phyloP scores from a whole-genome alignment of 2,329 filamentous ascomycete genomes.

The Alternaria brassicae region DNA sequence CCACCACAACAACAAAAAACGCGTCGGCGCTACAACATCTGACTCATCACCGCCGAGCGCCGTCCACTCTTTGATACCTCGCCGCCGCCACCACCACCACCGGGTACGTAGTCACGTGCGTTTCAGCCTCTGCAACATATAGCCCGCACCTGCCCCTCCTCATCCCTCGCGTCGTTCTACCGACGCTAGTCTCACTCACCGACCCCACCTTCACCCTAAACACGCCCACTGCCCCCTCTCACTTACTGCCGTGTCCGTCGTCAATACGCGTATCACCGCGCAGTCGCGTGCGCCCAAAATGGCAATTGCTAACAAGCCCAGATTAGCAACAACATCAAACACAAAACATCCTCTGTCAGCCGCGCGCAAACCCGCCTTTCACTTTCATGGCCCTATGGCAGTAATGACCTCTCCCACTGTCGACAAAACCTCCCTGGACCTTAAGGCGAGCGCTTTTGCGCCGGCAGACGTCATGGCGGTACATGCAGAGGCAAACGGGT shows the following conservation, averaged over 20 bases:
- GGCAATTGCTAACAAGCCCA: slow-evolving; percentile 25
- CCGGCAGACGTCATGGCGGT: slow-evolving; percentile 61
- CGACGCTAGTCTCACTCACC: slow-evolving; percentile 28
- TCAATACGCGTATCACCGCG: slow-evolving; percentile 23
- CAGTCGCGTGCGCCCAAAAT: slow-evolving; percentile 25
- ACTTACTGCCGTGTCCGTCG: slow-evolving; percentile 9
- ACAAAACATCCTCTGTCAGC: slow-evolving; percentile 19
- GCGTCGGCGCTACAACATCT: slow-evolving; percentile 32
- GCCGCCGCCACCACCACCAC: slow-evolving; percentile 40
- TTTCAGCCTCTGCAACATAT: slow-evolving; percentile 41
- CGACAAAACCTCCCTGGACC: slow-evolving; percentile 53
- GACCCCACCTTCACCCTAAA: slow-evolving; percentile 22
- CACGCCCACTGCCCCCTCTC: slow-evolving; percentile 19
- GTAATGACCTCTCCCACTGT: slow-evolving; percentile 50
- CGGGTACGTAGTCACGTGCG: slow-evolving; percentile 45
- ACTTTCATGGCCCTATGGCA: slow-evolving; percentile 50
- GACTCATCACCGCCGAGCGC: slow-evolving; percentile 37
- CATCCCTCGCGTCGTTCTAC: slow-evolving; percentile 16
- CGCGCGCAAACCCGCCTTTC: slow-evolving; percentile 31
- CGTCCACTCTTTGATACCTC: slow-evolving; percentile 22
- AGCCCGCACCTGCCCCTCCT: slow-evolving; percentile 32
- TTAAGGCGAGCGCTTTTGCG: slow-evolving; percentile 59
- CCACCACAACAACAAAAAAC: slow-evolving; percentile 32
- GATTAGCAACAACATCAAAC: slow-evolving; percentile 21
- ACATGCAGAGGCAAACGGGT: slow-evolving; percentile 65